Base-by-base conservation (phyloP, 2,329 filamentous ascomycete species). In the Colletotrichum cereale region DNA sequence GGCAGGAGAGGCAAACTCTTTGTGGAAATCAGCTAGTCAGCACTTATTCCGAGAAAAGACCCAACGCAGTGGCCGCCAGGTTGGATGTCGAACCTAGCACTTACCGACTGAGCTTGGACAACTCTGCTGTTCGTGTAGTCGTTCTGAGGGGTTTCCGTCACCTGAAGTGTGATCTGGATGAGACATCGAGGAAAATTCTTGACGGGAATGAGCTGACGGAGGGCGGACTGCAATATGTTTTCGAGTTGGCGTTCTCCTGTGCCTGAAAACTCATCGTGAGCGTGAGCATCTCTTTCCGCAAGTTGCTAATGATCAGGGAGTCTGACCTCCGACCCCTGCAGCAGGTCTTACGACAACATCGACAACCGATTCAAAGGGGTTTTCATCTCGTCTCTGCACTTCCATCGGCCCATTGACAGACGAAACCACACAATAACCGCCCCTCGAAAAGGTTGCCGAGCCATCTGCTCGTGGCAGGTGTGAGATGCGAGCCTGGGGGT, bases 371-470 rank as follows among this genome's bases (percentile, higher is more conserved):
- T 98, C 95, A 81, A 97, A 95, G 10, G 96, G 93, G 75, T 96
- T 90, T 81, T 98, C 94, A 79, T 99, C 96, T 77, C 94, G 90
- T 77, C 95, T 90, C 76, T 91, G 90, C 21, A 96, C 94, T 84
- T 99, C 96, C 75, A 98, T 90, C 21, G 96, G 96, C 0, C 96
- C 96, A 82, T 97, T 98, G 75, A 97, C 94, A 18, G 94, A 92
- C 67, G 92, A 93, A 65, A 97, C 89, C 74, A 98, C 88, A 55
- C 91, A 92, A 82, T 95, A 97, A 60, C 94, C 93, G 68, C 89
- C 86, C 76, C 91, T 87, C 2, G 92, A 90, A 80, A 94, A 95
- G 12, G 90, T 92, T 14, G 93, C 93, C 58, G 94, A 97, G 73
- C 94, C 94, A 79, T 97, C 93, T 34, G 93, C 88, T 73, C 91